Percentiles rank a stretch among this genome's conserved stretches.
Evolutionary conservation across 1,139 yeast genomes (phyloP).

Genomic region (Saccharomyces hybrid): DNA sequence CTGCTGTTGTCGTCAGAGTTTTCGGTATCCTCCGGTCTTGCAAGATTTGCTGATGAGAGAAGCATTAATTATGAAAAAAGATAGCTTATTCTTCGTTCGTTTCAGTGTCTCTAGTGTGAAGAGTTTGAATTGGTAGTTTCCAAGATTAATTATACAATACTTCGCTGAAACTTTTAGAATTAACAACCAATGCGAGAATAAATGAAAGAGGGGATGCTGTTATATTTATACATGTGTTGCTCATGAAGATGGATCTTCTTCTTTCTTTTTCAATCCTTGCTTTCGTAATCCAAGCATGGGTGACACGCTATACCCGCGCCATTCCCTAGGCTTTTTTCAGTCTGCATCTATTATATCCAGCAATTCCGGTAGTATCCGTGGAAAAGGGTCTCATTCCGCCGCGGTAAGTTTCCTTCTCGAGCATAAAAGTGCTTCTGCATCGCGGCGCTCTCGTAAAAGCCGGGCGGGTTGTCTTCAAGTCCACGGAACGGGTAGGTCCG

Average conservation of each 20-base stretch:
- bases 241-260: background rate
- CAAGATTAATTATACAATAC: background rate
- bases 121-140: background rate
- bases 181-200: background rate
- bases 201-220: background rate
- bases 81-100: background rate
- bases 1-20: background rate
- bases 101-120: background rate
- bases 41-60: background rate
- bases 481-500: background rate
- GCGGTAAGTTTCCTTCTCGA: background rate
- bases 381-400: background rate
- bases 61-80: background rate
- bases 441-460: slow-evolving; percentile 4
- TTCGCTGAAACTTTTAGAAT: background rate
- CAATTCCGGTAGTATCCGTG: background rate
- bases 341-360: background rate
- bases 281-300: background rate
- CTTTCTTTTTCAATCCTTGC: background rate
- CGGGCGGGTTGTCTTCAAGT: background rate
- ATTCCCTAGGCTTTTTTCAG: background rate
- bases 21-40: background rate
- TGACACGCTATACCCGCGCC: background rate
- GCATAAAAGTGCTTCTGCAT: background rate
- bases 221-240: background rate